Base-by-base conservation (phyloP, 257 asterid species). In the Solanum arcanum region DNA sequence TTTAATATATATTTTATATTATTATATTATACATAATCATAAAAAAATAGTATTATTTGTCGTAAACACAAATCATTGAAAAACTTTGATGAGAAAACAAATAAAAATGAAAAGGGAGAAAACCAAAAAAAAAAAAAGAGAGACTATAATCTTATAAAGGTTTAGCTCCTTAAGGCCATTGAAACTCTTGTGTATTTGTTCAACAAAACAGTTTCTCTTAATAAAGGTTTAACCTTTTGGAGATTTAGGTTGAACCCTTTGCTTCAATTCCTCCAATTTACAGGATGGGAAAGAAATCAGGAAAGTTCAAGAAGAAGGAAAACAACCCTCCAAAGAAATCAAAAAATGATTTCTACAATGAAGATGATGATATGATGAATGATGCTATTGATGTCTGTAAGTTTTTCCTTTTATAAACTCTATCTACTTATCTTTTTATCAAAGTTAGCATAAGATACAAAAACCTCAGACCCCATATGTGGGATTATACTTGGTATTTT, bases 271-370 rank as follows among this genome's bases (percentile, higher is more conserved):
- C n/a, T 29, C 20, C 23, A 7, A 3, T 16, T 3, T 29, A 37
- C 81, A 52, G 29, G 86, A 94, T 95, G 98, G 98, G 97, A 44
- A 92, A 83, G 87, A 94, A 92, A 85, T 87, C 90, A 46, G 97
- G 97, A 76, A 94, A 92, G 88, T 94, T 25, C 89, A 92, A 90
- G 91, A 95, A 66, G 93, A 95, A 91, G 92, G 97, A 90, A 75
- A 91, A 25, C 37, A 78, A 59, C 59, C 33, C 29, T 46, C 9
- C 88, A 70, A 88, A 88, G 49, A 84, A 86, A 75, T 83, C 86
- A n/a, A 49, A 27, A 31, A 35, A 23, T 20, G 66, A 84, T 60
- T 86, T 72, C 21, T 86, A 49, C 39, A 85, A 69, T 29, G 86
- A 80, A 64, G 88, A 90, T 4, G 90, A 86, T 33, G 90, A 88